A percentile compares a stretch with the other conserved stretches of the same genome.
Evolutionary conservation across 192 early-diverging fungal species (phyloP).

Genomic region (Linnemannia schmuckeri): DNA sequence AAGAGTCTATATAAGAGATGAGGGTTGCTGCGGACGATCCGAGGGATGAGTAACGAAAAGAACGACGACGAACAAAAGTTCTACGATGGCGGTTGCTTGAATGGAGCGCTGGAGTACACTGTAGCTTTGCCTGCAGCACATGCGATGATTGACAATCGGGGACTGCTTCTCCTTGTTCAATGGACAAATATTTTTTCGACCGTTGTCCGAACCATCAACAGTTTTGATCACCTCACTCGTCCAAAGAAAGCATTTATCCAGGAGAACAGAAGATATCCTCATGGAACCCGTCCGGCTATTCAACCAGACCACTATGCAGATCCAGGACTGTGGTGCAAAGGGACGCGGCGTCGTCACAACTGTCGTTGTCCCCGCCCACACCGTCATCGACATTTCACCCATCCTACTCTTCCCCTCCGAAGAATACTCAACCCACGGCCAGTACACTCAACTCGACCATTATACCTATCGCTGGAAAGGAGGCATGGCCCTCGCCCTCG

Average conservation of each 20-base stretch:
- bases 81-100: conserved; percentile 6
- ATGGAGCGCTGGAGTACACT: conserved; percentile 8
- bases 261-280: background rate
- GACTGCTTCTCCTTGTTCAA: background rate
- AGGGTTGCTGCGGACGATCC: conserved; percentile 6
- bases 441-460: conserved; percentile 70
- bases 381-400: conserved; percentile 71
- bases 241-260: background rate
- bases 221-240: too few species aligned
- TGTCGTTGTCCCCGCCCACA: conserved; percentile 44
- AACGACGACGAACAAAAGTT: background rate
- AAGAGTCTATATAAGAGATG: background rate
- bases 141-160: background rate
- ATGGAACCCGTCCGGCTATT: conserved; percentile 48
- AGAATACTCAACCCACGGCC: conserved; percentile 71
- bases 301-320: conserved; percentile 51
- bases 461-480: conserved; percentile 77
- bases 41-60: background rate
- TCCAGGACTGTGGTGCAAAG: conserved; percentile 64
- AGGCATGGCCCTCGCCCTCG: conserved; percentile 71
- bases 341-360: conserved; percentile 73
- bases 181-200: background rate
- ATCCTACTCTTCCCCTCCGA: conserved; percentile 64
- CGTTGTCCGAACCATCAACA: too few species aligned
- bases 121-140: background rate